Conservation (phyloP, 257 asterid species). For the Solanum paucissectum region DNA sequence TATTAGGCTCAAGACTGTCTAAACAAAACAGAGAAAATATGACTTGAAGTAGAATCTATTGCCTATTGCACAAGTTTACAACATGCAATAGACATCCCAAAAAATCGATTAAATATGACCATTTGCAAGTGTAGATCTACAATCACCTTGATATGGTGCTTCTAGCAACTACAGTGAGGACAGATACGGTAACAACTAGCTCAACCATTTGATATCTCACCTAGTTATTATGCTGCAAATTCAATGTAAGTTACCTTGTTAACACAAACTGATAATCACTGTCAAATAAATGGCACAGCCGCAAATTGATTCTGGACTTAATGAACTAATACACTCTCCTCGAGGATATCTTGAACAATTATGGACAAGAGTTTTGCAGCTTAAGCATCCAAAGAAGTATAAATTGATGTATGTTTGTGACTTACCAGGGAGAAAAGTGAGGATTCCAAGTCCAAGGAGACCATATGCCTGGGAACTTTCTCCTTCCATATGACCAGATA, state of each 20-base stretch:
- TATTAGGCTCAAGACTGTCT: not conserved
- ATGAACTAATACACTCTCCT: not conserved
- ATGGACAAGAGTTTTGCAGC: not conserved
- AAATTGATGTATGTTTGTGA: not conserved
- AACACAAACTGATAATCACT: not conserved
- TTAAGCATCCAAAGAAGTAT: not conserved
- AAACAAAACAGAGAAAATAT: not conserved
- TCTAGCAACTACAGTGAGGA: not conserved
- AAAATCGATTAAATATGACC: not conserved
- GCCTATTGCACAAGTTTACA: not conserved
- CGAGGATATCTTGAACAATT: not conserved
- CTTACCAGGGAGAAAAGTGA: slow-evolving; percentile 77
- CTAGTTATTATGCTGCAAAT: not conserved
- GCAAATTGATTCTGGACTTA: not conserved
- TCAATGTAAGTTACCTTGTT: not conserved
- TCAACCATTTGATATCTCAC: not conserved
- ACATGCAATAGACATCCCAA: not conserved
- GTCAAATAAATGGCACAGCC: not conserved
- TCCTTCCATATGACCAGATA: slow-evolving; percentile 92
- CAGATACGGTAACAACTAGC: not conserved
- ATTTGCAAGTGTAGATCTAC: not conserved
- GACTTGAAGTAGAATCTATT: not conserved
- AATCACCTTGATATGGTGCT: not conserved
- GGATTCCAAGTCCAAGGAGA: slow-evolving; percentile 71
- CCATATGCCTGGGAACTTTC: slow-evolving; percentile 78